A percentile compares a stretch with the other conserved stretches of the same genome.
These are phyloP conservation scores for Fomitopsis pinicola DNA, from an alignment of 1,284 basidiomycete species.

Conservation along the genomic window DNA sequence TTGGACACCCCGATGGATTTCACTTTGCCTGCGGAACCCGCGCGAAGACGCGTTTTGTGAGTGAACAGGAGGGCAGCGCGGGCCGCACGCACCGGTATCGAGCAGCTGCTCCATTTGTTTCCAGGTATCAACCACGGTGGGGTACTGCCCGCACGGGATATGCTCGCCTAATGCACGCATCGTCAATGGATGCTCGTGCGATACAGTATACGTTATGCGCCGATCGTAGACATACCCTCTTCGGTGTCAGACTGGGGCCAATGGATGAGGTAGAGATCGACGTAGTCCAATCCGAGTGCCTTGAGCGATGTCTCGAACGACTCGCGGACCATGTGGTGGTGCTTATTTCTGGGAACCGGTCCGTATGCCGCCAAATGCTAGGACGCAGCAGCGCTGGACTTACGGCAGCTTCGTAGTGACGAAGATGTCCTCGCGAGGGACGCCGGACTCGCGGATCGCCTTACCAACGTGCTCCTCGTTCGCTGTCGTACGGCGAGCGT, in stretches of 20 bases:
- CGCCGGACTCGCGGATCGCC: constrained; percentile 36
- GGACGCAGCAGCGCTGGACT: constrained; percentile 1
- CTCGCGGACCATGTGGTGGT: constrained; percentile 59
- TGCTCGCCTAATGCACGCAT: not conserved
- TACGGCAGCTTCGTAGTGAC: constrained; percentile 33
- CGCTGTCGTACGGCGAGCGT: constrained; percentile 1
- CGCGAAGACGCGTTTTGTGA: not conserved
- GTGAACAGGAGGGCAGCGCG: not conserved
- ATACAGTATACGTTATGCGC: not conserved
- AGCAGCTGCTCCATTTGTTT: constrained; percentile 53
- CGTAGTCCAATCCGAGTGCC: constrained; percentile 56
- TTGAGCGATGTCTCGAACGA: constrained; percentile 68
- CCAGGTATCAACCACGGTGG: constrained; percentile 52
- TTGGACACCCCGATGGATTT: constrained; percentile 67
- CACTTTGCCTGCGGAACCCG: constrained; percentile 34
- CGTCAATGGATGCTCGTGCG: not conserved
- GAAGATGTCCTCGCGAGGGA: constrained; percentile 40
- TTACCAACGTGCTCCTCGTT: constrained; percentile 39
- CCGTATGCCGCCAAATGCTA: not conserved
- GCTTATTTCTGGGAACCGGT: constrained; percentile 32
- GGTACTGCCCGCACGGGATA: constrained; percentile 34
- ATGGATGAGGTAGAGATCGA: constrained; percentile 73
- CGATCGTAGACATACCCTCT: constrained; percentile 13
- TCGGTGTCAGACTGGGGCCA: constrained; percentile 49
- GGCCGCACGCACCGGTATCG: constrained; percentile 35